Evolutionary conservation across 106 monocot genomes (phyloP), one percentile per base, ranked within the genome.

Genomic region (Platanthera zijinensis): DNA sequence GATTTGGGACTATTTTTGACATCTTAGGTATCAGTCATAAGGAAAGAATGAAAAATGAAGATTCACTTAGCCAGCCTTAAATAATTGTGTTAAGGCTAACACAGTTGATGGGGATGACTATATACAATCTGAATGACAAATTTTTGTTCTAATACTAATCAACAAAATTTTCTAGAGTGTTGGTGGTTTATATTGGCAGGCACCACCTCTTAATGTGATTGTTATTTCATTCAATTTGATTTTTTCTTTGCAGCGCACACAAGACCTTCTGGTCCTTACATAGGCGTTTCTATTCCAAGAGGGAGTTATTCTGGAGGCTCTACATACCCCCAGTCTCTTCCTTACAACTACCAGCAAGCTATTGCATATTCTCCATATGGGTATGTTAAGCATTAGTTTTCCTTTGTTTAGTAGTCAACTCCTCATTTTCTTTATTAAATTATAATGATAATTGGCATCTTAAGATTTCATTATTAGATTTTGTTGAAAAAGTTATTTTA

Each of bases 281-380:
- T 76, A 78, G 80, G 82, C 61, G 46, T 88, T 46, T 82, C 77
- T 54, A 80, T 88, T 84, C 82, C 81, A 10, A 79, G 84, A 19
- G 85, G 83, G 30, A 53, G 80, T 67, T 88, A 80, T 76, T 46
- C 79, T 78, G 85, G 87, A 83, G 83, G 79, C 74, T 82, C 90
- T 8, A 52, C 75, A 45, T 79, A 87, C 75, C 78, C 82, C 47
- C 88, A 84, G 71, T 64, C 75, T 13, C 51, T 82, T 78, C 83
- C 86, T 12, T 88, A 84, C 69, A 78, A 71, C 75, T 88, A 91
- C 75, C 85, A 85, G 50, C 87, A 91, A 80, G 78, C 84, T 7
- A 56, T 88, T 76, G 51, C 80, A 78, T 88, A 88, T 82, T 75
- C 84, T 56, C 79, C 85, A 22, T 84, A 86, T 68, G 86, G 84